Base-by-base conservation (phyloP, 2,329 filamentous ascomycete species). In the Cercospora beticola region DNA sequence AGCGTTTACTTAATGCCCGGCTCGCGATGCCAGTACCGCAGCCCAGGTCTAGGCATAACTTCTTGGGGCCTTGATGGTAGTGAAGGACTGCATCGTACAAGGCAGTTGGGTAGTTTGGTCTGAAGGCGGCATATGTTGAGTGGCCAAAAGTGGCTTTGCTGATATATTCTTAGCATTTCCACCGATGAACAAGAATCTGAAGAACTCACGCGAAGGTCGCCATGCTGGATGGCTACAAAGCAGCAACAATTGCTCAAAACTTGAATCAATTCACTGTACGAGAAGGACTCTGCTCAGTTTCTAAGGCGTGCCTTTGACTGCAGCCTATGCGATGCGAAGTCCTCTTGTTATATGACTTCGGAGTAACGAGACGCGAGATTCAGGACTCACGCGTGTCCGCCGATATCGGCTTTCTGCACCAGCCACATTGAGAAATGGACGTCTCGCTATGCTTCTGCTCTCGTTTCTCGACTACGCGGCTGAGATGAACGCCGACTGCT, bases 1-100 rank as follows among this genome's bases (percentile, higher is more conserved):
- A 90, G 71, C 81, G 77, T n/a, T 82, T 79, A 60, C 84, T 82
- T 31, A 91, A 79, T 28, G 82, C 82, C 7, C 86, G 84, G 6
- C 86, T 81, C 23, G 88, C 83, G 62, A 86, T 80, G 23, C 88
- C 88, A 69, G 88, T 87, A 3, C 88, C 88, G 72, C 86, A 88
- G 60, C 89, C 88, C n/a, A 90, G 80, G 75, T 90, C 89, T 8
- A 90, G 76, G 63, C 79, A 79, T 21, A 79, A 74, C 2, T 74
- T 75, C 9, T 75, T 68, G 74, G 80, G 74, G 4, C 79, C 78
- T 26, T 81, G 79, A 76, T 89, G 86, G 76, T 86, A 89, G 23
- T 76, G 75, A 12, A 90, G 81, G 9, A 90, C 78, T 18, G 80
- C 83, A 62, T 82, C 81, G 78, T 85, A 89, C 31, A 90, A 80